A percentile compares a stretch with the other conserved stretches of the same genome.
Conservation (phyloP, 2,329 filamentous ascomycete genomes). For the Periconia digitata region DNA sequence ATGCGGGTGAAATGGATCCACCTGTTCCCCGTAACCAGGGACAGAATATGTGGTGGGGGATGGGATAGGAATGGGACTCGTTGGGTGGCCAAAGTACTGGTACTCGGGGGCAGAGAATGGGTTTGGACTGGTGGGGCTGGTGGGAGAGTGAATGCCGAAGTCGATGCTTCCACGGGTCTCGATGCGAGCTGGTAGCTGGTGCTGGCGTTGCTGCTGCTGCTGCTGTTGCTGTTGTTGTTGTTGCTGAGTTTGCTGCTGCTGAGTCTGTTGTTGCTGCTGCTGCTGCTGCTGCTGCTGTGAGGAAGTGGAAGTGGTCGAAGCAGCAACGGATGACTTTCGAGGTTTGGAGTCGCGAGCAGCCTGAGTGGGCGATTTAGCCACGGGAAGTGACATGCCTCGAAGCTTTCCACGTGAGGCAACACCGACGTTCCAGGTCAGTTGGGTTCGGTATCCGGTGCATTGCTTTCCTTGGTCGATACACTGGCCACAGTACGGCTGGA, state of each 20-base stretch:
- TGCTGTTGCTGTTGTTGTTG: background rate
- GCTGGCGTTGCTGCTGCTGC: background rate
- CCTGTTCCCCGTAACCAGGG: conserved; percentile 42
- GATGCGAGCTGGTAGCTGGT: conserved; percentile 29
- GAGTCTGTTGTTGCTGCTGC: background rate
- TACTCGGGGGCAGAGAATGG: conserved; percentile 40
- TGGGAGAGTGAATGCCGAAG: conserved; percentile 36
- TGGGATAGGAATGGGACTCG: conserved; percentile 45
- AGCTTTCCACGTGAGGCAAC: conserved; percentile 95
- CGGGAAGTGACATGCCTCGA: conserved; percentile 76
- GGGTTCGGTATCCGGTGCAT: conserved; percentile 95
- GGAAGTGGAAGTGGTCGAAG: conserved; percentile 18
- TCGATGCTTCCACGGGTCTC: conserved; percentile 36
- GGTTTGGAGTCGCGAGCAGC: conserved; percentile 26
- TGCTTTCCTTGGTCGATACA: conserved; percentile 90
- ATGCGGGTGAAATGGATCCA: conserved; percentile 38
- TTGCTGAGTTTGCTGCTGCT: background rate
- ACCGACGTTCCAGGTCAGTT: conserved; percentile 93
- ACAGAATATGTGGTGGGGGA: conserved; percentile 43
- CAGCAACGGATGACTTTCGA: conserved; percentile 26
- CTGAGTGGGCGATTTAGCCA: conserved; percentile 50
- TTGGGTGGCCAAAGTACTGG: conserved; percentile 39
- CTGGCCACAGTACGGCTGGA: conserved; percentile 81
- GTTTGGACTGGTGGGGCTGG: conserved; percentile 38
- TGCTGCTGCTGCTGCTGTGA: conserved; percentile 4